Percentiles rank a stretch among this genome's conserved stretches.
These are phyloP conservation scores for Alternaria postmessia DNA, from an alignment of 2,329 filamentous ascomycete genomes.

Conservation along the genomic window DNA sequence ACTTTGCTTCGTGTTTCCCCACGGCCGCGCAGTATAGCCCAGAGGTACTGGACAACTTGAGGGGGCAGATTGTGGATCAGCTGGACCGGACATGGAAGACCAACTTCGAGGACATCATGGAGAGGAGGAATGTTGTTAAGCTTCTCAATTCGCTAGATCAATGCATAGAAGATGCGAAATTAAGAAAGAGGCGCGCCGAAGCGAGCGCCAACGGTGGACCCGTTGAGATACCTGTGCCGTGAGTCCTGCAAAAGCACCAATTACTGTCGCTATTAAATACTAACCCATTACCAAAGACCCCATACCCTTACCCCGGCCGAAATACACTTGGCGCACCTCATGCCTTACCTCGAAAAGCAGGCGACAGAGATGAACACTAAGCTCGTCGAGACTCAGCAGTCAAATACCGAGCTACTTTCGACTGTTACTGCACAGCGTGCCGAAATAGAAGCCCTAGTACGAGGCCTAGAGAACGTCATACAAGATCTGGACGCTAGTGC, in stretches of 20 bases:
- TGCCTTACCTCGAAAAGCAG: slow-evolving; percentile 63
- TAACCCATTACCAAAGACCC: slow-evolving; percentile 52
- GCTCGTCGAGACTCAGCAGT: slow-evolving; percentile 58
- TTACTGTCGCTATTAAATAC: background rate
- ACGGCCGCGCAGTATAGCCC: slow-evolving; percentile 67
- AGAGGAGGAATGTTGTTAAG: slow-evolving; percentile 63
- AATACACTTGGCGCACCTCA: slow-evolving; percentile 66
- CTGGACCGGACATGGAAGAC: slow-evolving; percentile 64
- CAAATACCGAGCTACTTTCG: slow-evolving; percentile 63
- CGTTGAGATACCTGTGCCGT: slow-evolving; percentile 55
- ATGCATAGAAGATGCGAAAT: slow-evolving; percentile 66
- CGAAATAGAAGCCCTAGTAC: slow-evolving; percentile 65
- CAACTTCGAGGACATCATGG: slow-evolving; percentile 69
- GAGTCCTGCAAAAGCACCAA: slow-evolving; percentile 38
- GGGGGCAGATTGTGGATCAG: slow-evolving; percentile 66
- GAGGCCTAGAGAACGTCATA: slow-evolving; percentile 64
- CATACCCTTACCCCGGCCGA: slow-evolving; percentile 66
- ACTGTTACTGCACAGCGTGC: slow-evolving; percentile 62
- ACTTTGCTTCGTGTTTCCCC: slow-evolving; percentile 70
- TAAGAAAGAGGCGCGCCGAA: slow-evolving; percentile 58
- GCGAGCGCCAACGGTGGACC: slow-evolving; percentile 47
- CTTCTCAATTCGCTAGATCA: slow-evolving; percentile 68
- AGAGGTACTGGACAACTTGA: slow-evolving; percentile 63
- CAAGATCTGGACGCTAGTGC: slow-evolving; percentile 63
- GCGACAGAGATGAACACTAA: slow-evolving; percentile 59